Conservation (phyloP, 1,284 basidiomycete genomes). For the Apiotrichum porosum region DNA sequence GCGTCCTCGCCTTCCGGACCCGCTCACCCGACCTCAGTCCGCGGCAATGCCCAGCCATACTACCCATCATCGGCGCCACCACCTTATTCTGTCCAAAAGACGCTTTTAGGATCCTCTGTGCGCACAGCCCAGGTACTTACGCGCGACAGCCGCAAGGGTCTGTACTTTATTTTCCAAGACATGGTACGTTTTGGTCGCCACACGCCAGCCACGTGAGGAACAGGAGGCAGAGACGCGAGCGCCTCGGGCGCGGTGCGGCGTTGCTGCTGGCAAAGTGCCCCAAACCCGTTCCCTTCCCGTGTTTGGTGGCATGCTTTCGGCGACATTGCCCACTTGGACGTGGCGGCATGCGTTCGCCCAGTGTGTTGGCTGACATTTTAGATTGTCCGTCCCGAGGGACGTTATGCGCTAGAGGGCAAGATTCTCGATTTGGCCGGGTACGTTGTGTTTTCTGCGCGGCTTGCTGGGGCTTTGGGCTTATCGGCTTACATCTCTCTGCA, state of each 20-base stretch:
- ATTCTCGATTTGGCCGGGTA: conserved; percentile 19
- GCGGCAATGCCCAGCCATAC: conserved; percentile 17
- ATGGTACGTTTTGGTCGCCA: conserved; percentile 9
- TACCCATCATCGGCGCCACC: conserved; percentile 18
- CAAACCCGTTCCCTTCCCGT: no score
- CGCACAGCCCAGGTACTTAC: conserved; percentile 14
- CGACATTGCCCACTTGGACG: no score
- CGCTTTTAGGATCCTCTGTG: conserved; percentile 13
- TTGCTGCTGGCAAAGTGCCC: no score
- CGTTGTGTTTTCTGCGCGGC: background rate
- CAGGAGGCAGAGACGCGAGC: no score
- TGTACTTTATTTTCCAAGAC: conserved; percentile 20
- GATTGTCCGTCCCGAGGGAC: conserved; percentile 17
- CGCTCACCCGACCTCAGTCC: conserved; percentile 5
- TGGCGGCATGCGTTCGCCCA: no score
- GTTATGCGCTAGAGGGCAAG: conserved; percentile 16
- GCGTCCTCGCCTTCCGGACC: background rate
- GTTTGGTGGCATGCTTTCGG: no score
- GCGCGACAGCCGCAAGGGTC: conserved; percentile 12
- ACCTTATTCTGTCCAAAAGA: conserved; percentile 17
- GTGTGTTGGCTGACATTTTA: no score
- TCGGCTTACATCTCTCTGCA: background rate
- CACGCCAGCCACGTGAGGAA: no score
- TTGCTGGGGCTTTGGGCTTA: background rate
- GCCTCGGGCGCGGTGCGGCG: no score